Percentiles rank a stretch among this genome's conserved stretches.
phyloP scores from a whole-genome alignment of 495 filamentous ascomycete species.

The Baudoinia panamericana region DNA sequence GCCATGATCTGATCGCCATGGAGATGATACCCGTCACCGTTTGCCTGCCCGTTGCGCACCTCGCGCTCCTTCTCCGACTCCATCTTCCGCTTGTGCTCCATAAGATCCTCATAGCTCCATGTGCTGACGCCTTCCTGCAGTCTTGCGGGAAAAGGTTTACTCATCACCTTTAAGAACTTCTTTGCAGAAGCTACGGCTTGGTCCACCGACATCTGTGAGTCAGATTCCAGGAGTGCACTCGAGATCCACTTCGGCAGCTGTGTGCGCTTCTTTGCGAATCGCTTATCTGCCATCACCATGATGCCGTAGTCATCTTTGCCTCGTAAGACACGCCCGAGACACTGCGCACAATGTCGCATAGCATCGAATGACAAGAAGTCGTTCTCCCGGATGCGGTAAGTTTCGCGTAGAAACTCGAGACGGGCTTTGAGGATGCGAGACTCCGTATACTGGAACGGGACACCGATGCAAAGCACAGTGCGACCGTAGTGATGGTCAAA shows the following conservation, averaged over 20 bases:
- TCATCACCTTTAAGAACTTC: constrained; percentile 81
- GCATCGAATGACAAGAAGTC: constrained; percentile 98
- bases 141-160: constrained; percentile 66
- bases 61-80: constrained; percentile 47
- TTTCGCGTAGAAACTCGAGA: constrained; percentile 90
- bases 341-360: constrained; percentile 96
- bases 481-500: constrained; percentile 99
- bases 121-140: constrained; percentile 87
- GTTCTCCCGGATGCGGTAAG: constrained; percentile 91
- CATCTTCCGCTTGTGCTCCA: constrained; percentile 61
- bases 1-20: constrained; percentile 16
- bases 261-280: constrained; percentile 75
- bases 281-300: constrained; percentile 90
- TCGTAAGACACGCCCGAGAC: constrained; percentile 83
- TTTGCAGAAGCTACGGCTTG: constrained; percentile 84
- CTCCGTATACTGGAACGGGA: constrained; percentile 98
- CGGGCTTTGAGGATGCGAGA: constrained; percentile 93
- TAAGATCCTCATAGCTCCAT: constrained; percentile 71
- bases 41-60: constrained; percentile 13
- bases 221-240: constrained; percentile 68
- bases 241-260: constrained; percentile 98
- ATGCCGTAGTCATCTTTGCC: constrained; percentile 98
- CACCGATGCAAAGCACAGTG: constrained; percentile 90
- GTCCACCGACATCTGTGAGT: constrained; percentile 82
- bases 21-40: constrained; percentile 6